phyloP scores from a whole-genome alignment of 140 eudicot genomes.

The Anethum foeniculum region DNA sequence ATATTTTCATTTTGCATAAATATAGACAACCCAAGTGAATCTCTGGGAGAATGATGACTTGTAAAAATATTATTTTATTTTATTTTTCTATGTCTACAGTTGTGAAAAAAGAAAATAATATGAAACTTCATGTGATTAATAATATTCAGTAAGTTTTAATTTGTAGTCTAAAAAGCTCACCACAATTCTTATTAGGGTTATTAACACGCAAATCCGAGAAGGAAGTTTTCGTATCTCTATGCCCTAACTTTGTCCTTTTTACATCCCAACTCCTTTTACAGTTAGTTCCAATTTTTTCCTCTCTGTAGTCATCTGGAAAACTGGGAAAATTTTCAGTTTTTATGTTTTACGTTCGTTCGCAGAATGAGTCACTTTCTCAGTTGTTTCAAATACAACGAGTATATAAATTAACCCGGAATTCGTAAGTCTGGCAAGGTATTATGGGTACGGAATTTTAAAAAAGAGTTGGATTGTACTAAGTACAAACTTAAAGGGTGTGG shows the following conservation, averaged over 20 bases:
- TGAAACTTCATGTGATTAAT: background rate
- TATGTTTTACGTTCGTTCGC: background rate
- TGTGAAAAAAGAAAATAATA: background rate
- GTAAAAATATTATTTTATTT: background rate
- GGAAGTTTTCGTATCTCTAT: background rate
- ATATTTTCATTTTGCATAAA: background rate
- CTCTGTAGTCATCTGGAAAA: background rate
- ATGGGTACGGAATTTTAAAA: background rate
- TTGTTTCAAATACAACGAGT: background rate
- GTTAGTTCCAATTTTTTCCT: background rate
- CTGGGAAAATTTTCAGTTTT: background rate
- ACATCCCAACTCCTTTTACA: background rate
- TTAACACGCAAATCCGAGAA: too few relatives aligned
- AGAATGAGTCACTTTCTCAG: background rate
- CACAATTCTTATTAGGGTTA: background rate
- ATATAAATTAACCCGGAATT: background rate
- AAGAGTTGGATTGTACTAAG: background rate
- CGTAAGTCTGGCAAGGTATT: background rate
- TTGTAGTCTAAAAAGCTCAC: background rate
- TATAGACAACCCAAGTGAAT: background rate
- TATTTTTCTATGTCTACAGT: background rate
- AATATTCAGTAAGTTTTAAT: background rate
- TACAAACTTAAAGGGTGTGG: background rate
- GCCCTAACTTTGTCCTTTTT: background rate
- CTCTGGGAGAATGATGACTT: background rate